phyloP scores from a whole-genome alignment of 805 yeast species.

The Pichia gijzeniarum region DNA sequence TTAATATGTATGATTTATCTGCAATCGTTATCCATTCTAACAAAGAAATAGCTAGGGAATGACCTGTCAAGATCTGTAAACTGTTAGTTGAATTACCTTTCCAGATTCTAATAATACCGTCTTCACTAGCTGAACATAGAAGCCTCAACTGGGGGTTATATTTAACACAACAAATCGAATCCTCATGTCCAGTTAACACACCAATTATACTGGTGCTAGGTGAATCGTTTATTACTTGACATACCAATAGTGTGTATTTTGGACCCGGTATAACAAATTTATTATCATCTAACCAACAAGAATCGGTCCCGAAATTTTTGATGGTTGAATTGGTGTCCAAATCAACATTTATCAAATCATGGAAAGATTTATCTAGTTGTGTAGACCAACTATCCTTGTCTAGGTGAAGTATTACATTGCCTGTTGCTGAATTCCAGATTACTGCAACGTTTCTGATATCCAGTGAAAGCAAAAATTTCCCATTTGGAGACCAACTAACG shows the following conservation, averaged over 20 bases:
- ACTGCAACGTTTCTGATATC: constrained; percentile 50
- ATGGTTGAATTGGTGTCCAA: not conserved
- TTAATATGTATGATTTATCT: constrained; percentile 31
- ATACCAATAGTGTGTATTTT: constrained; percentile 48
- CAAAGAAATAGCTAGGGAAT: constrained; percentile 50
- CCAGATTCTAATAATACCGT: constrained; percentile 70
- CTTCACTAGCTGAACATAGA: constrained; percentile 74
- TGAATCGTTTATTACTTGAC: constrained; percentile 33
- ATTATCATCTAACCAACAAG: constrained; percentile 66
- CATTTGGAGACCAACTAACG: constrained; percentile 54
- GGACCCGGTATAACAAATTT: constrained; percentile 69
- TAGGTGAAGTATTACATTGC: constrained; percentile 41
- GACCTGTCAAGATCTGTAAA: constrained; percentile 43
- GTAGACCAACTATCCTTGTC: constrained; percentile 24
- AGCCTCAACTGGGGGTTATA: constrained; percentile 48
- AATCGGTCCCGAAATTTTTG: constrained; percentile 41
- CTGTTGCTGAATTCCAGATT: constrained; percentile 62
- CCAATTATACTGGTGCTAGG: constrained; percentile 41
- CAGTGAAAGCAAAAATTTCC: constrained; percentile 48
- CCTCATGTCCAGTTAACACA: constrained; percentile 57
- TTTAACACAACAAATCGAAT: constrained; percentile 46
- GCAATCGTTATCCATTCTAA: constrained; percentile 47
- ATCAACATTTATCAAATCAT: constrained; percentile 4
- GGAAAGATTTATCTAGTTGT: constrained; percentile 2
- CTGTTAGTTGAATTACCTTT: constrained; percentile 53